These are phyloP conservation scores for Extremus antarcticus DNA, from an alignment of 495 filamentous ascomycete species.

Conservation along the genomic window DNA sequence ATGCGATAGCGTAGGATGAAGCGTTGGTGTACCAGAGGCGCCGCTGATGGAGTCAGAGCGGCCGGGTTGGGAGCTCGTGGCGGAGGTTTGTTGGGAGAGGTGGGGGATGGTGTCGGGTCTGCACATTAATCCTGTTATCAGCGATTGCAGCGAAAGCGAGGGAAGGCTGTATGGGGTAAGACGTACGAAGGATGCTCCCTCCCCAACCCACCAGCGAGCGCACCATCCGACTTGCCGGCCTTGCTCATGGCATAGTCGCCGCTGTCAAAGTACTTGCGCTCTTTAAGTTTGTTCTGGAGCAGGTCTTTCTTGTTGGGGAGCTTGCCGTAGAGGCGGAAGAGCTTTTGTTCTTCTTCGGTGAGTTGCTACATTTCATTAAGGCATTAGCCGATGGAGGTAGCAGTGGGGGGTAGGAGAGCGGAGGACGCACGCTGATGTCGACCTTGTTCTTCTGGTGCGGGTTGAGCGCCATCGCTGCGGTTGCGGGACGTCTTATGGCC, in stretches of 20 bases:
- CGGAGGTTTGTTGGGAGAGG: constrained; percentile 20
- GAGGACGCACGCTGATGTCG: constrained; percentile 70
- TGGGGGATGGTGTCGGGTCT: constrained; percentile 91
- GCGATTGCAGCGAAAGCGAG: no score
- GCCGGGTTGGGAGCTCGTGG: constrained; percentile 5
- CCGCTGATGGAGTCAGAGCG: constrained; percentile 24
- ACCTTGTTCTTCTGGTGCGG: constrained; percentile 95
- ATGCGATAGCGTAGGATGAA: constrained; percentile 34
- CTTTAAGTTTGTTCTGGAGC: constrained; percentile 94
- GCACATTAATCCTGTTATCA: not conserved
- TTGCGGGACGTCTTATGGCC: not conserved
- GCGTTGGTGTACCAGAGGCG: constrained; percentile 34
- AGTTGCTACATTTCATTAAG: constrained; percentile 48
- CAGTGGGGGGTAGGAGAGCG: not conserved
- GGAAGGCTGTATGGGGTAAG: not conserved
- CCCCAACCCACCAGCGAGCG: constrained; percentile 76
- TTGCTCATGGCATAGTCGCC: constrained; percentile 97
- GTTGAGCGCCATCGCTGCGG: constrained; percentile 45
- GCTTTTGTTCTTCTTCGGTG: constrained; percentile 82
- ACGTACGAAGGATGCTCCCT: constrained; percentile 69
- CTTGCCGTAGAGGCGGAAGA: constrained; percentile 94
- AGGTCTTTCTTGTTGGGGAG: constrained; percentile 91
- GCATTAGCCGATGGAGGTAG: not conserved
- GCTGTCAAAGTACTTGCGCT: constrained; percentile 98
- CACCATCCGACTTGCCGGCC: constrained; percentile 91